Base-by-base conservation (phyloP, 2,329 filamentous ascomycete genomes). In the Tricladium varicosporioides region DNA sequence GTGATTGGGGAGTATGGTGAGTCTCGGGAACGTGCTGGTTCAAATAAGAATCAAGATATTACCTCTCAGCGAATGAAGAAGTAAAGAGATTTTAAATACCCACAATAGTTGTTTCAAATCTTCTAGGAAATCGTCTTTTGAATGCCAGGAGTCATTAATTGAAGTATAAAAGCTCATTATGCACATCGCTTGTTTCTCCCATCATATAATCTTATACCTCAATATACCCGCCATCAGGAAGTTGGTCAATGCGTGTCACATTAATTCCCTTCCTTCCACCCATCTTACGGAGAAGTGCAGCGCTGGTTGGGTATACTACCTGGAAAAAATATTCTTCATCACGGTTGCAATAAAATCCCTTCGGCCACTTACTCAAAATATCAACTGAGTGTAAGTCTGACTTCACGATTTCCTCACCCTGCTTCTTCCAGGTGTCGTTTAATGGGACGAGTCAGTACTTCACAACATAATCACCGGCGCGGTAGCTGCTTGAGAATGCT, bases 401-500 rank as follows among this genome's bases (percentile, higher is more conserved):
- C 40, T 73, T 72, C 36, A 75, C 69, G 0, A 67, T 71, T 56
- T 78, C 70, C 15, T 72, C 70, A 40, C 70, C 69, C 1, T 75
- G 68, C 51, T 73, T 74, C 48, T 70, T 70, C 62, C 78, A 74
- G 1, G 70, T 74, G 4, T 74, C 68, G 2, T 67, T 67, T 13
- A 68, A 72, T 0, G 77, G 78, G 5, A 77, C 72, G 27, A 80
- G 70, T 52, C 71, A 72, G 59, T 78, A 79, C 60, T 80, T 80
- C 51, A 73, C 71, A 1, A 79, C 72, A 56, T 77, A 77, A 51
- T 75, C 70, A 16, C 77, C 77, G 58, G 76, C 79, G 18, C 75
- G 75, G 61, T 78, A 79, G 78, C 75, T 13, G 72, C 74, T 63
- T 80, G 77, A 0, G 75, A 76, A 67, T 80, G 78, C 56, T 76